Base-by-base conservation (phyloP, 257 asterid species). In the Gentiana straminea region DNA sequence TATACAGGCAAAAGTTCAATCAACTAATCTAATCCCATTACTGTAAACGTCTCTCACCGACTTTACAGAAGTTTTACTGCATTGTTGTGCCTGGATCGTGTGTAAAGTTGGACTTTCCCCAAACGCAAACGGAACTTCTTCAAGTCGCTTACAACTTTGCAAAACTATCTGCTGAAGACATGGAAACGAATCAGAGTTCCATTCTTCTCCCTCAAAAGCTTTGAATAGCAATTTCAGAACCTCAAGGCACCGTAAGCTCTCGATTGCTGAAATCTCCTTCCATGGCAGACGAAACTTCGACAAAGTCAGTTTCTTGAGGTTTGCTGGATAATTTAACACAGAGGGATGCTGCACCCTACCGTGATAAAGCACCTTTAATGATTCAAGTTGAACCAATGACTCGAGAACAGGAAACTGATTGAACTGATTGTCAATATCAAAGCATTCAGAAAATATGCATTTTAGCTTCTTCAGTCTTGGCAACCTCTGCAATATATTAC, bases 271-370 rank as follows among this genome's bases (percentile, higher is more conserved):
- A 11, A 59, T 48, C 7, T 33, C 36, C 13, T 15, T 36, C 63
- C 63, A 59, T 15, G 55, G 63, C 15, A 59, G 39, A 35, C 4
- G 63, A 33, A 59, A 59, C 2, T 34, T 59, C 8, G 63, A 59
- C 35, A 59, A 4, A 0, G 54, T 59, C 63, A 59, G 35, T 13
- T 59, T 47, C 13, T 36, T 39, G 7, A 39, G 8, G 8, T 39
- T 39, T 8, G 8, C 4, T 39, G 45, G 45, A 8, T 4, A 39
- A 1, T 39, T 4, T 4, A 39, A 39, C 45, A 4, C 45, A 39
- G 7, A 39, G 45, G 45, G 8, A 4, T 39, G 4, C 4, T 1
- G 45, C 4, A 8, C 45, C 64, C 39, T 49, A 1, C 57, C 65
- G 7, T 13, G 32, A 13, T 24, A 50, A 9, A 13, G 39, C 3